Percentiles rank a stretch among this genome's conserved stretches.
Evolutionary conservation across 2,329 filamentous ascomycete species (phyloP).

Genomic region (Arthrobotrys megalospora): DNA sequence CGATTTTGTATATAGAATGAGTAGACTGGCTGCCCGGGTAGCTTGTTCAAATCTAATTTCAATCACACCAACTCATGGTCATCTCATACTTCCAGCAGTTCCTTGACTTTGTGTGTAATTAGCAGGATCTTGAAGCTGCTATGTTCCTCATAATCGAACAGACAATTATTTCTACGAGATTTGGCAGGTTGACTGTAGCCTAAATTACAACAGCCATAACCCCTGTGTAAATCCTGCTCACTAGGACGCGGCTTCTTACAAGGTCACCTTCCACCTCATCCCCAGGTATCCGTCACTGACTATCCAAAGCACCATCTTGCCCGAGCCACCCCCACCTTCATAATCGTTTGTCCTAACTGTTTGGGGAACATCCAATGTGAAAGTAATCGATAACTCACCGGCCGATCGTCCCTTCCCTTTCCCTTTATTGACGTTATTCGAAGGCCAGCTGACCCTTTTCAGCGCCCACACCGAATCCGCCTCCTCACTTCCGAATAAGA

Average conservation of each 20-base stretch:
- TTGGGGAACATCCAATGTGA: slow-evolving; percentile 67
- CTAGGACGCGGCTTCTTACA: slow-evolving; percentile 26
- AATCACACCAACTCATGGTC: slow-evolving; percentile 34
- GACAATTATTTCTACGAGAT: background rate
- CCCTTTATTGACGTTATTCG: slow-evolving; percentile 63
- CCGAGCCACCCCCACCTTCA: slow-evolving; percentile 67
- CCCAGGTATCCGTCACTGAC: slow-evolving; percentile 91
- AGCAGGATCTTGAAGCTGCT: background rate
- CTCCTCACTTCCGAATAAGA: slow-evolving; percentile 78
- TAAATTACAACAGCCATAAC: slow-evolving; percentile 24
- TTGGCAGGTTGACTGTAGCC: slow-evolving; percentile 15
- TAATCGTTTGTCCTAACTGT: slow-evolving; percentile 66
- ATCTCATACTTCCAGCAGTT: background rate
- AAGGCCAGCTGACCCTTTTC: slow-evolving; percentile 84
- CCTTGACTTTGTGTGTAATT: background rate
- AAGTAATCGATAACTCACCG: slow-evolving; percentile 71
- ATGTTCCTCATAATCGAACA: background rate
- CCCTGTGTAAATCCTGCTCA: slow-evolving; percentile 24
- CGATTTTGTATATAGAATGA: slow-evolving; percentile 45
- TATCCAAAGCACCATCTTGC: slow-evolving; percentile 80
- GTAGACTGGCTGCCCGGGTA: slow-evolving; percentile 32
- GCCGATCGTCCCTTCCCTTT: slow-evolving; percentile 62
- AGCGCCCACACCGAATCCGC: slow-evolving; percentile 85
- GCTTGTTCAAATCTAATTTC: slow-evolving; percentile 33
- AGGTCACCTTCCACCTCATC: slow-evolving; percentile 75